Base-by-base conservation (phyloP, 371 early-diverging fungal species). In the Mortierella sp. region DNA sequence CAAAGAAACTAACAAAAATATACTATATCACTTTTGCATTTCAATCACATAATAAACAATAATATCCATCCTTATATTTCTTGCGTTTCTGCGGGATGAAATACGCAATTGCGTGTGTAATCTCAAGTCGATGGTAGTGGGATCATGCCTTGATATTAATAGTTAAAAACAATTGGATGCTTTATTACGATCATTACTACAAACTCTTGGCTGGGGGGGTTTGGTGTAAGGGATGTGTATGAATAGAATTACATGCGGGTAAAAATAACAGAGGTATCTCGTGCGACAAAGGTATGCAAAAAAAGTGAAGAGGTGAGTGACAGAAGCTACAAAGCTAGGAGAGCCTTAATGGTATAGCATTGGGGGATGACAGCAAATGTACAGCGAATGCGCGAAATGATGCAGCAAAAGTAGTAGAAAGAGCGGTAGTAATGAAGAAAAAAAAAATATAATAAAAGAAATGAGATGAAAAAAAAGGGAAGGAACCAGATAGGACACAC, bases 211-310 rank as follows among this genome's bases (percentile, higher is more conserved):
- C 10, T 28, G 61, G 17, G 35, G 60, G 51, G 49, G 31, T 34
- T 49, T 49, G 29, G 26, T 37, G 28, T 7, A 26, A 26, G 51
- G 26, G 51, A 13, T 4, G 51, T 26, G 51, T 51, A 15, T 49
- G 45, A 15, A 65, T 65, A 43, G 37, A 37, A 56, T 49, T 65
- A 56, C 65, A 42, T 55, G 42, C 56, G 57, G 58, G 54, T 43
- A 56, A 32, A 6, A 66, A 58, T 32, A 19, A 45, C 22, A 49
- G n/a, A 13, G 26, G 32, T n/a, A 28, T 47, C 47, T n/a, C 6
- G 22, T n/a, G 43, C 45, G 19, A 57, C 5, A 47, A 47, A 49
- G 53, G 13, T 22, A 51, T 22, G 37, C n/a, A 51, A 35, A 12
- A 51, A 31, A 8, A 35, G 28, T 19, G 42, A 40, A 23, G 8